Percentiles rank a stretch among this genome's conserved stretches.
Evolutionary conservation across 2,329 filamentous ascomycete genomes (phyloP).

Genomic region (Alternaria arbusti): DNA sequence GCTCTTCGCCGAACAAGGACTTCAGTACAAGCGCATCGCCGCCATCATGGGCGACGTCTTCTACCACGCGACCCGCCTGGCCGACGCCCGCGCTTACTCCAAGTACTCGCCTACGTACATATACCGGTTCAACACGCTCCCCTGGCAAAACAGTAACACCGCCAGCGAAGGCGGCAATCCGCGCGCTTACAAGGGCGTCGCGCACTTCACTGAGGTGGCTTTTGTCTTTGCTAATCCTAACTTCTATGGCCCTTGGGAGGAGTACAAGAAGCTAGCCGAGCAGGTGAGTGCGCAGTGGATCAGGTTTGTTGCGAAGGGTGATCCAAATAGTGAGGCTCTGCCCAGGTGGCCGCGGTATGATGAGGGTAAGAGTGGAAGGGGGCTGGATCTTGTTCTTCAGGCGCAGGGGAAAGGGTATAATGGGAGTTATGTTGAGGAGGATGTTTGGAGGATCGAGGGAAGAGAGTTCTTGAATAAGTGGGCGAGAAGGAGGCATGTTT

Average conservation of each 20-base stretch:
- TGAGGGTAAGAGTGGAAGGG: constrained; percentile 39
- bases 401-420: constrained; percentile 49
- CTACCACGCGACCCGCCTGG: constrained; percentile 62
- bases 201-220: constrained; percentile 61
- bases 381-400: constrained; percentile 55
- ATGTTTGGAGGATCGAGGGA: constrained; percentile 53
- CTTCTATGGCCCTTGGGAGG: constrained; percentile 47
- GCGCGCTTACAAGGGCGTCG: constrained; percentile 54
- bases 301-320: constrained; percentile 50
- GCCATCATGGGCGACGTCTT: constrained; percentile 61
- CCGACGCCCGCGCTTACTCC: constrained; percentile 53
- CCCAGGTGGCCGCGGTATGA: constrained; percentile 52
- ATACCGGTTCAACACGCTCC: constrained; percentile 65
- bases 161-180: constrained; percentile 52
- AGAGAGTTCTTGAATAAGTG: constrained; percentile 49
- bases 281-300: constrained; percentile 56
- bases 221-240: constrained; percentile 55
- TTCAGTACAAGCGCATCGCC: constrained; percentile 62
- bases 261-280: constrained; percentile 50
- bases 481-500: constrained; percentile 49
- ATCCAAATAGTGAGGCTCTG: constrained; percentile 45
- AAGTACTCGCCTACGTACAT: constrained; percentile 61
- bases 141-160: constrained; percentile 35
- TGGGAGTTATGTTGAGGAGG: constrained; percentile 51
- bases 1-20: constrained; percentile 40